phyloP scores from a whole-genome alignment of 352 stramenopile species.

The Lagenidium sp. region DNA sequence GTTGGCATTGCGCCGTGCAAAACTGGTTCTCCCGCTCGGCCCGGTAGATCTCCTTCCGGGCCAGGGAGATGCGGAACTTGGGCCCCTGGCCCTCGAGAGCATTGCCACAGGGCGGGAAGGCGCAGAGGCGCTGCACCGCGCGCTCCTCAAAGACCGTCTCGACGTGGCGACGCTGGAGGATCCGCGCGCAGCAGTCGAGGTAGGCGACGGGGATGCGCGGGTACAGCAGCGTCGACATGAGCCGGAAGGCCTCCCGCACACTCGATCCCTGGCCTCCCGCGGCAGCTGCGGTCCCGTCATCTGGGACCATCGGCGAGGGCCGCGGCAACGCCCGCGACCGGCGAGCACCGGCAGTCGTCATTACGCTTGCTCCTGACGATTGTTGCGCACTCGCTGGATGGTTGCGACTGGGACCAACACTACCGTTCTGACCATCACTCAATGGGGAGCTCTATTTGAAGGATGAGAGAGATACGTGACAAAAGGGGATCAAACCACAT shows the following conservation, averaged over 20 bases:
- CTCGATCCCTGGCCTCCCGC: constrained; percentile 30
- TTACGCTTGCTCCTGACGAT: too few species aligned
- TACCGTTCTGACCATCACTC: too few species aligned
- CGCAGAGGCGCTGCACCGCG: constrained; percentile 52
- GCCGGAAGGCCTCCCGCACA: constrained; percentile 66
- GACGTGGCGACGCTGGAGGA: constrained; percentile 74
- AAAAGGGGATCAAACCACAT: too few species aligned
- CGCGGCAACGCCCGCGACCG: too few species aligned
- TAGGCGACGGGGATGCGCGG: constrained; percentile 52
- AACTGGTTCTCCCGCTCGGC: constrained; percentile 77
- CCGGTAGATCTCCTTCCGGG: constrained; percentile 72
- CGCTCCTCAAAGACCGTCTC: constrained; percentile 81
- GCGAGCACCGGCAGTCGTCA: too few species aligned
- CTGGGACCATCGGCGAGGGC: too few species aligned
- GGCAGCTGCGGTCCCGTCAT: constrained; percentile 1
- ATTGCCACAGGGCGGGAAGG: constrained; percentile 61
- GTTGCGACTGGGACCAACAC: too few species aligned
- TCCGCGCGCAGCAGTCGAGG: constrained; percentile 48
- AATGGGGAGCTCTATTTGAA: too few species aligned
- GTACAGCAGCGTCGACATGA: constrained; percentile 74
- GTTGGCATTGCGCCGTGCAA: constrained; percentile 55
- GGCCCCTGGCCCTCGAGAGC: constrained; percentile 37
- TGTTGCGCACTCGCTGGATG: too few species aligned
- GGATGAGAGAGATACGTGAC: too few species aligned
- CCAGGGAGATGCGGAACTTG: constrained; percentile 70